Conservation (phyloP, 306 rosid species). For the Arachis stenosperma region DNA sequence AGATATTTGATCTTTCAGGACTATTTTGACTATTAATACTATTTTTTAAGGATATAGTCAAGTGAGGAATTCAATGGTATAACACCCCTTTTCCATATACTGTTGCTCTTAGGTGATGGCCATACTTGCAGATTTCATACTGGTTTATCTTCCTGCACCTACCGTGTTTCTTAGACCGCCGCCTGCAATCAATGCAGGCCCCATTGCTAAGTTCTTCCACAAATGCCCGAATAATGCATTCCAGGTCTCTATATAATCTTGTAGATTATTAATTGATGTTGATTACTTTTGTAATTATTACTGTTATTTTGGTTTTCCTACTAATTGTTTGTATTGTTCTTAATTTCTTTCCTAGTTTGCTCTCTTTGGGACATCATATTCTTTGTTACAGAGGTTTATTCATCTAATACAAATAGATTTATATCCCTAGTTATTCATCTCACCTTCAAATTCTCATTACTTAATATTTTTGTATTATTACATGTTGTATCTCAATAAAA, state of each 20-base stretch:
- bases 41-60: too few species aligned
- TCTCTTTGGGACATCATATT: conserved; percentile 13
- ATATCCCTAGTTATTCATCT: too few species aligned
- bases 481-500: conserved; percentile 60
- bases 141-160: too few species aligned
- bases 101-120: too few species aligned
- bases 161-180: conserved; percentile 49
- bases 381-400: conserved; percentile 49
- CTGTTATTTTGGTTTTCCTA: background rate
- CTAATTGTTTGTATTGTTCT: conserved; percentile 21
- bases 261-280: background rate
- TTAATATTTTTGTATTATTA: too few species aligned
- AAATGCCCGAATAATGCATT: conserved; percentile 96
- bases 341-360: conserved; percentile 50
- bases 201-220: conserved; percentile 80
- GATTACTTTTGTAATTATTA: conserved; percentile 2
- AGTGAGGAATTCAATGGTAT: too few species aligned
- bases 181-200: conserved; percentile 68
- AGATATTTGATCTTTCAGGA: too few species aligned
- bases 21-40: too few species aligned
- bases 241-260: conserved; percentile 56
- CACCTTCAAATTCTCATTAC: too few species aligned
- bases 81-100: too few species aligned
- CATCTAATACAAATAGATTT: too few species aligned
- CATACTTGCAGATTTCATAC: too few species aligned